These are phyloP conservation scores for Moesziomyces aphidis DNA, from an alignment of 1,284 basidiomycete species.

Conservation along the genomic window DNA sequence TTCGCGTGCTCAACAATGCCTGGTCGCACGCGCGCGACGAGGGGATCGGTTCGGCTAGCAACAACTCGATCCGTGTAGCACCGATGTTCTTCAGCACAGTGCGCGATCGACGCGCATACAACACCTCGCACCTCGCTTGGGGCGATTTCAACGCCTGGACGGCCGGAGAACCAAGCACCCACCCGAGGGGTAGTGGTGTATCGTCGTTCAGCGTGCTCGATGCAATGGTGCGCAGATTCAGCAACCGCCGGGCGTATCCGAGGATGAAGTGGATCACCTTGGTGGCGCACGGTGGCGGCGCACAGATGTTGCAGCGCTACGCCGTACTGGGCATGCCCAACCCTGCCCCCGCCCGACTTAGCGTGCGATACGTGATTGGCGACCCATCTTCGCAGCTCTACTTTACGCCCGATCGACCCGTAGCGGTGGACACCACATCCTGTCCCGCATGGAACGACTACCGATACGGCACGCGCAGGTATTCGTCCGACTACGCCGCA, in stretches of 20 bases:
- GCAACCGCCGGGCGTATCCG: conserved; percentile 35
- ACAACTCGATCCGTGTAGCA: conserved; percentile 51
- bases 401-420: conserved; percentile 56
- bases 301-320: conserved; percentile 54
- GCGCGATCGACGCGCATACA: conserved; percentile 31
- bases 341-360: conserved; percentile 13
- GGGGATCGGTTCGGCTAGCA: conserved; percentile 12
- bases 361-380: conserved; percentile 52
- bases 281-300: conserved; percentile 61
- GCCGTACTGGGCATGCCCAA: conserved; percentile 44
- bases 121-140: conserved; percentile 42
- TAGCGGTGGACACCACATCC: conserved; percentile 16
- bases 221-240: conserved; percentile 33
- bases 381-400: conserved; percentile 56
- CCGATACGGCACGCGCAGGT: conserved; percentile 47
- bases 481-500: conserved; percentile 15
- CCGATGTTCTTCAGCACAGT: conserved; percentile 55
- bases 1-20: conserved; percentile 39
- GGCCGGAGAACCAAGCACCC: conserved; percentile 37
- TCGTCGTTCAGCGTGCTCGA: conserved; percentile 47
- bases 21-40: conserved; percentile 24
- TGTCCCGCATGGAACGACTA: conserved; percentile 53
- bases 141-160: conserved; percentile 57
- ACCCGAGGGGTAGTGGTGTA: conserved; percentile 25
- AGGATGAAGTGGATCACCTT: conserved; percentile 57